phyloP scores from a whole-genome alignment of 805 yeast species.

The Ogataea wickerhamii region DNA sequence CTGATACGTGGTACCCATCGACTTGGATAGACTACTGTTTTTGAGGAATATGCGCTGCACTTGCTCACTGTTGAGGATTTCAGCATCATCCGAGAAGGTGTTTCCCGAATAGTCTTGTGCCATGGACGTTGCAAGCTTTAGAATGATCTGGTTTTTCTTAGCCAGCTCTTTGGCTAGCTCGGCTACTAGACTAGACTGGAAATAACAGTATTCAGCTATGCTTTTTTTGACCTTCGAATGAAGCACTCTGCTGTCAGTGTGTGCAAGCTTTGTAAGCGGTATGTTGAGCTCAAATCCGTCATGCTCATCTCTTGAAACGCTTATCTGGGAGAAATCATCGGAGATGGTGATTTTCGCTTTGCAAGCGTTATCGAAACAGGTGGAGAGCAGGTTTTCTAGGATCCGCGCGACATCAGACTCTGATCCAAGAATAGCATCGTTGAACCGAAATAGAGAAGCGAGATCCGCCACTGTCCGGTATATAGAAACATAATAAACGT shows the following conservation, averaged over 20 bases:
- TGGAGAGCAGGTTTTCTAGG: background rate
- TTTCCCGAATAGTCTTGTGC: slow-evolving; percentile 21
- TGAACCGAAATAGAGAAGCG: slow-evolving; percentile 7
- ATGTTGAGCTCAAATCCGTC: slow-evolving; percentile 14
- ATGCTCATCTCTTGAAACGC: background rate
- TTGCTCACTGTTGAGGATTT: slow-evolving; percentile 17
- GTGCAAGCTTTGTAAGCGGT: slow-evolving; percentile 4
- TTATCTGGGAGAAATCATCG: background rate
- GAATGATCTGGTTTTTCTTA: slow-evolving; percentile 21
- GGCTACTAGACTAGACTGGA: slow-evolving; percentile 11
- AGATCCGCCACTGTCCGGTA: slow-evolving; percentile 4
- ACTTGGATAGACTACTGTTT: slow-evolving; percentile 13
- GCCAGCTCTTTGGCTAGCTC: slow-evolving; percentile 14
- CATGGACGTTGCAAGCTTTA: slow-evolving; percentile 20
- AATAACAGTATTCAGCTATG: slow-evolving; percentile 9
- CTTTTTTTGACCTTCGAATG: slow-evolving; percentile 2
- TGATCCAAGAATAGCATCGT: slow-evolving; percentile 7
- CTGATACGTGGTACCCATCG: slow-evolving; percentile 11
- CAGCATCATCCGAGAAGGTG: slow-evolving; percentile 14
- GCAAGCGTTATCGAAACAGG: background rate
- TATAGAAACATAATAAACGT: slow-evolving; percentile 4
- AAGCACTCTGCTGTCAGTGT: background rate
- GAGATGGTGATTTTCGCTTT: background rate
- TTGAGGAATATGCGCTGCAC: slow-evolving; percentile 17
- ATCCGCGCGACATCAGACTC: background rate